Evolutionary conservation across 2,329 filamentous ascomycete genomes (phyloP), one percentile per base, ranked within the genome.

Genomic region (Calonectria pteridis): DNA sequence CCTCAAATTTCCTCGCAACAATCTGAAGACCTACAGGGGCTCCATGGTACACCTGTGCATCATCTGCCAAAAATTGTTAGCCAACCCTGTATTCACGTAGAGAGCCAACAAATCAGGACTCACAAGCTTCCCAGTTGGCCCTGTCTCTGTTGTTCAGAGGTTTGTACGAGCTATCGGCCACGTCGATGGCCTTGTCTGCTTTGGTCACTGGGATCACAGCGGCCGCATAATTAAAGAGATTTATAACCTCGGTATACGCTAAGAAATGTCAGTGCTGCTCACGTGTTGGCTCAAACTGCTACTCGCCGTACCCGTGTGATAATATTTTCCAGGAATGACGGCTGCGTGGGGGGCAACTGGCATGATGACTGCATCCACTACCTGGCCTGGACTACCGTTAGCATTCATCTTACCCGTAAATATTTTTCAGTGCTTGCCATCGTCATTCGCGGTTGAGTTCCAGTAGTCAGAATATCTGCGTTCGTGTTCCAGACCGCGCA

Each of bases 391-490:
- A 23, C n/a, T n/a, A n/a, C 20, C 18, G 7, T 46, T 23, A 46
- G 43, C 43, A 46, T 46, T 43, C 40, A 18, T 9, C 40, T 26
- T 7, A 23, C 1, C 20, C 7, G 4, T 26, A 77, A 1, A 46
- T 1, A 0, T 3, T 14, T 13, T 20, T 2, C 4, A 70, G 83
- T 40, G 2, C 3, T 84, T 89, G 31, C 86, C 87, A 0, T 89
- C 91, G n/a, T 84, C 59, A 5, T 84, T 81, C 0, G 82, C 84
- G 0, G 90, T 92, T 18, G 84, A 87, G 74, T 92, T 92, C 91
- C 91, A 93, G 78, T 92, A 93, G 66, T 93, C 91, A 81, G 91
- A 87, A 75, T 93, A 93, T 23, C 85, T 82, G 72, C 89, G 89
- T 77, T 92, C 89, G 64, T 87, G 89, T 31, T 88, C 85, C 1